Conservation (phyloP, 2,329 filamentous ascomycete genomes). For the Achaetomium macrosporum region DNA sequence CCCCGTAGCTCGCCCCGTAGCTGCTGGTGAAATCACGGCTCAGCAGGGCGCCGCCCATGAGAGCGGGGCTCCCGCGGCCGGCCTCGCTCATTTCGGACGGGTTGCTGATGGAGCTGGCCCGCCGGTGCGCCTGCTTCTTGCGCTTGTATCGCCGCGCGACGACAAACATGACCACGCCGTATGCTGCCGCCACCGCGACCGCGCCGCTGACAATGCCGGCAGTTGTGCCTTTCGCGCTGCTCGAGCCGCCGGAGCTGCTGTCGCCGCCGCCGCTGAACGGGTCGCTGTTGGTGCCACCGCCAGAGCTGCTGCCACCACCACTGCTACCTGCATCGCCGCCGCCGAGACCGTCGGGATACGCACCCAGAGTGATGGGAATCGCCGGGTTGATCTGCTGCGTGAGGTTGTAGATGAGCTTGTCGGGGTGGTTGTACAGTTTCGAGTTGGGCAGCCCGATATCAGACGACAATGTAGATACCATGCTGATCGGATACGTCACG, state of each 20-base stretch:
- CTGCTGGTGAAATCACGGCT: conserved; percentile 48
- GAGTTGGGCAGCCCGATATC: conserved; percentile 68
- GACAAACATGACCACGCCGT: conserved; percentile 91
- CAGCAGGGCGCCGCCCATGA: conserved; percentile 65
- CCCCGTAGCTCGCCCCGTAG: conserved; percentile 39
- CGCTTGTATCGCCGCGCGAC: conserved; percentile 86
- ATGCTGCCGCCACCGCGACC: conserved; percentile 73
- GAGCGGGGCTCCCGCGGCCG: conserved; percentile 50
- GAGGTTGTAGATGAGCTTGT: conserved; percentile 62
- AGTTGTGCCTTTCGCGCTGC: conserved; percentile 56
- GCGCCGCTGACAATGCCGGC: conserved; percentile 71
- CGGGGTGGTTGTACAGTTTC: conserved; percentile 65
- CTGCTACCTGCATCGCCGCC: conserved; percentile 15
- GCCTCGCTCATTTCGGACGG: conserved; percentile 50
- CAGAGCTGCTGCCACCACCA: conserved; percentile 32
- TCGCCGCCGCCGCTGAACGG: conserved; percentile 40
- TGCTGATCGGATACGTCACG: conserved; percentile 59
- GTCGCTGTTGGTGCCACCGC: conserved; percentile 30
- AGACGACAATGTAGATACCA: conserved; percentile 61
- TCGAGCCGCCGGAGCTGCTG: conserved; percentile 40
- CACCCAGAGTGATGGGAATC: conserved; percentile 58
- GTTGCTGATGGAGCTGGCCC: conserved; percentile 65
- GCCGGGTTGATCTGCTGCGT: conserved; percentile 78
- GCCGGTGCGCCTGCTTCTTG: conserved; percentile 71
- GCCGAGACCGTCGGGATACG: conserved; percentile 33